phyloP scores from a whole-genome alignment of 139 green algal species.

The Zygnema cylindricum region DNA sequence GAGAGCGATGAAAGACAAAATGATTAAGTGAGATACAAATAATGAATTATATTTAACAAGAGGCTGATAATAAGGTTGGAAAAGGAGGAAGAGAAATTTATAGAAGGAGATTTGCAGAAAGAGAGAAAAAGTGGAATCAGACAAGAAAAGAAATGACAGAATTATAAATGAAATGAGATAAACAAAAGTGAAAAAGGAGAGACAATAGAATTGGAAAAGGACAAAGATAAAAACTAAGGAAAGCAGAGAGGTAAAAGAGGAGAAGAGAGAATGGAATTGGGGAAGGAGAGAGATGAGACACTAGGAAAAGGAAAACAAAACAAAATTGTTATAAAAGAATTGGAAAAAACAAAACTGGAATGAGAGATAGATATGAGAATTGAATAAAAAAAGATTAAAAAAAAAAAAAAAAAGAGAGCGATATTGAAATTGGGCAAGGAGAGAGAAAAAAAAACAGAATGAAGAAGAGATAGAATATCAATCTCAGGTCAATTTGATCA shows the following conservation, averaged over 20 bases:
- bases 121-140: too few relatives aligned
- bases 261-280: neutral
- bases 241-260: neutral
- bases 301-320: conserved; percentile 2
- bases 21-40: too few relatives aligned
- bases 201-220: neutral
- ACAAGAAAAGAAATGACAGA: too few relatives aligned
- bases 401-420: neutral
- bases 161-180: too few relatives aligned
- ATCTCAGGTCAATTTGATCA: too few relatives aligned
- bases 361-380: neutral
- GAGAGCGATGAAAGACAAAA: too few relatives aligned
- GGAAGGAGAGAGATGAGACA: neutral
- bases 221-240: too few relatives aligned
- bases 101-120: too few relatives aligned
- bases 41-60: too few relatives aligned
- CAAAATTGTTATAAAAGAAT: neutral
- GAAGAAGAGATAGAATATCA: neutral
- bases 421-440: neutral
- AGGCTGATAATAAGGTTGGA: too few relatives aligned
- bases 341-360: neutral
- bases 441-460: neutral
- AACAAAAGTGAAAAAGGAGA: too few relatives aligned
- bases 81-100: too few relatives aligned
- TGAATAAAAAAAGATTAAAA: neutral